Evolutionary conservation across 2,329 filamentous ascomycete species (phyloP).

Genomic region (Cryphonectria nitschkei): DNA sequence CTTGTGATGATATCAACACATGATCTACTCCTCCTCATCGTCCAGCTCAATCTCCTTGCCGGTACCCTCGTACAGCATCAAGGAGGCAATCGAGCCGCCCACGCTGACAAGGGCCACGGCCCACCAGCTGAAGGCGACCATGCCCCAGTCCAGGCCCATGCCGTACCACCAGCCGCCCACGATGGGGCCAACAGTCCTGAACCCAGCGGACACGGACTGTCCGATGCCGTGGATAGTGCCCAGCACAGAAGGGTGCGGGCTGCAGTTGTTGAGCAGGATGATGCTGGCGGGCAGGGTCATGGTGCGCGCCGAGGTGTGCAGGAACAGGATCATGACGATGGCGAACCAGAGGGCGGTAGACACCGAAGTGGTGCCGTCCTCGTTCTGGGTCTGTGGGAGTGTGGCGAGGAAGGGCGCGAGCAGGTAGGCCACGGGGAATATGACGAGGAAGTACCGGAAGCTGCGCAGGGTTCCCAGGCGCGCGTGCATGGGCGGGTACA

Average conservation of each 20-base stretch:
- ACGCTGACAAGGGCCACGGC: slow-evolving; percentile 53
- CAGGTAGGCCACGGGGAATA: slow-evolving; percentile 71
- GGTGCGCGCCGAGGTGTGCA: slow-evolving; percentile 75
- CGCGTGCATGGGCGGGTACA: slow-evolving; percentile 68
- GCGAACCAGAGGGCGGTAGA: slow-evolving; percentile 52
- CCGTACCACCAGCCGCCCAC: slow-evolving; percentile 55
- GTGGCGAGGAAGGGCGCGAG: slow-evolving; percentile 69
- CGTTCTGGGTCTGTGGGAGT: slow-evolving; percentile 47
- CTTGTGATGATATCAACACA: neutral
- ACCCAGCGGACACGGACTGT: slow-evolving; percentile 53
- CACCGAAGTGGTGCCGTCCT: slow-evolving; percentile 22
- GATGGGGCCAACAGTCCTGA: slow-evolving; percentile 54
- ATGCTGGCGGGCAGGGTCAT: slow-evolving; percentile 65
- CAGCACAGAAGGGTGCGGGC: slow-evolving; percentile 60
- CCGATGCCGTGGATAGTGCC: slow-evolving; percentile 61
- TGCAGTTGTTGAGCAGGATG: slow-evolving; percentile 64
- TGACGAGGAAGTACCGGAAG: slow-evolving; percentile 66
- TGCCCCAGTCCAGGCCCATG: slow-evolving; percentile 48
- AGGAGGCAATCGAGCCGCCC: slow-evolving; percentile 60
- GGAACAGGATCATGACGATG: slow-evolving; percentile 63
- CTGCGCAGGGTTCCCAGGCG: slow-evolving; percentile 67
- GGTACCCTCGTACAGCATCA: slow-evolving; percentile 66
- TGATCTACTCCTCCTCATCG: slow-evolving; percentile 43
- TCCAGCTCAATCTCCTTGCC: slow-evolving; percentile 63
- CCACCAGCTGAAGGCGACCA: slow-evolving; percentile 55